These are phyloP conservation scores for Casuarina equisetifolia DNA, from an alignment of 306 rosid species.

Conservation along the genomic window DNA sequence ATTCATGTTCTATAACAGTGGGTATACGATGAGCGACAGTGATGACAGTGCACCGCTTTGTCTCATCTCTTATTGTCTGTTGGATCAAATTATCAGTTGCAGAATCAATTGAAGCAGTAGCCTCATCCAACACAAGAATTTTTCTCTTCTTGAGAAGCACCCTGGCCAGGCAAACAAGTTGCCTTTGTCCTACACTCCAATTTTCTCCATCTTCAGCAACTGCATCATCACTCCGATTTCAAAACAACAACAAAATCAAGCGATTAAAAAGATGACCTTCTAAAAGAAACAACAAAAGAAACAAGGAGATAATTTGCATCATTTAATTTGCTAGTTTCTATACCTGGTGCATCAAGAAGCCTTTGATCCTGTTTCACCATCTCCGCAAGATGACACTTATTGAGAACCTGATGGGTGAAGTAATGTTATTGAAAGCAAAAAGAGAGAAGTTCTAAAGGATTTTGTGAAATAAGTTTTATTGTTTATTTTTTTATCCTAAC, in stretches of 20 bases:
- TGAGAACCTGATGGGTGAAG: conserved; percentile 59
- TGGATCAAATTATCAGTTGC: conserved; percentile 80
- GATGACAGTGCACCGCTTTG: conserved; percentile 74
- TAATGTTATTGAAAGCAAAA: neutral
- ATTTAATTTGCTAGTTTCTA: conserved; percentile 9
- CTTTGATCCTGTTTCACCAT: conserved; percentile 59
- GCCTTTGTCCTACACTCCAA: conserved; percentile 98
- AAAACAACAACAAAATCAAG: neutral
- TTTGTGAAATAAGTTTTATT: neutral
- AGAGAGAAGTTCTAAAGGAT: neutral
- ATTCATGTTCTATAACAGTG: conserved; percentile 80
- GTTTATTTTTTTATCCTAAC: conserved; percentile 34
- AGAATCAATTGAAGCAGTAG: conserved; percentile 89
- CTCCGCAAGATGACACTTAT: conserved; percentile 68
- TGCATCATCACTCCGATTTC: conserved; percentile 30
- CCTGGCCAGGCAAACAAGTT: conserved; percentile 89
- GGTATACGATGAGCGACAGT: conserved; percentile 89
- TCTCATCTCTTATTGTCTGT: conserved; percentile 70
- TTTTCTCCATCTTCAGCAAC: conserved; percentile 93
- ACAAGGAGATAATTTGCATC: conserved; percentile 1
- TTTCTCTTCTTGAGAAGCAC: conserved; percentile 71
- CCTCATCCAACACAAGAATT: conserved; percentile 85
- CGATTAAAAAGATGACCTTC: neutral
- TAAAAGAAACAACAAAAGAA: neutral
- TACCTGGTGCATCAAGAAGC: conserved; percentile 89